Evolutionary conservation across 441 rosid genomes (phyloP).

Genomic region (Erodium moschatum): DNA sequence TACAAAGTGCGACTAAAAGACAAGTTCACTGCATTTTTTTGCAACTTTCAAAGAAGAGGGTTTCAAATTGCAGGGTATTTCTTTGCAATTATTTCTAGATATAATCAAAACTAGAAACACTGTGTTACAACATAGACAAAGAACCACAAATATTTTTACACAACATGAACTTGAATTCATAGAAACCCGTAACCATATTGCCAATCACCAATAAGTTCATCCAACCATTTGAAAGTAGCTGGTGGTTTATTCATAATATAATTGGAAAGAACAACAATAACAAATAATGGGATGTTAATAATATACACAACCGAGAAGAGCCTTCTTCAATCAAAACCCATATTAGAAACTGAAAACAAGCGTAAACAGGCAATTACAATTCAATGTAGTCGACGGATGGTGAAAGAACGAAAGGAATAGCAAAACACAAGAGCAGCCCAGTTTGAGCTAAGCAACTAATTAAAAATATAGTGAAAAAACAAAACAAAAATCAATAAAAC

Average conservation of each 20-base stretch:
- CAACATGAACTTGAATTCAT: not conserved
- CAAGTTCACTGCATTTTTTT: too few species aligned
- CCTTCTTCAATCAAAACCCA: slow-evolving; percentile 17
- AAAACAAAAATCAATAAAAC: not conserved
- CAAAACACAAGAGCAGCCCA: not conserved
- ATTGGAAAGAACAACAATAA: not conserved
- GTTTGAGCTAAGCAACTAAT: not conserved
- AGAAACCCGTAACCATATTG: not conserved
- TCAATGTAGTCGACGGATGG: not conserved
- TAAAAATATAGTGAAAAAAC: not conserved
- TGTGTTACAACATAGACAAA: not conserved
- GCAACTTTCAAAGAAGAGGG: too few species aligned
- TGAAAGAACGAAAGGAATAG: not conserved
- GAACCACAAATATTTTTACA: not conserved
- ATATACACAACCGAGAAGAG: slow-evolving; percentile 16
- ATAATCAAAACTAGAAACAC: not conserved
- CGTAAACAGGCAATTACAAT: not conserved
- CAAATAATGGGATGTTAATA: not conserved
- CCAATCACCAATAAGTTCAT: slow-evolving; percentile 7
- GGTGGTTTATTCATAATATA: not conserved
- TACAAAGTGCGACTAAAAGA: too few species aligned
- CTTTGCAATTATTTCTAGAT: not conserved
- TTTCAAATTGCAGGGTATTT: too few species aligned
- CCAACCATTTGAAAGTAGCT: slow-evolving; percentile 6
- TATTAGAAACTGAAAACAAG: slow-evolving; percentile 3